Conservation (phyloP, 192 early-diverging fungal genomes). For the Chytriomyces hyalinus region DNA sequence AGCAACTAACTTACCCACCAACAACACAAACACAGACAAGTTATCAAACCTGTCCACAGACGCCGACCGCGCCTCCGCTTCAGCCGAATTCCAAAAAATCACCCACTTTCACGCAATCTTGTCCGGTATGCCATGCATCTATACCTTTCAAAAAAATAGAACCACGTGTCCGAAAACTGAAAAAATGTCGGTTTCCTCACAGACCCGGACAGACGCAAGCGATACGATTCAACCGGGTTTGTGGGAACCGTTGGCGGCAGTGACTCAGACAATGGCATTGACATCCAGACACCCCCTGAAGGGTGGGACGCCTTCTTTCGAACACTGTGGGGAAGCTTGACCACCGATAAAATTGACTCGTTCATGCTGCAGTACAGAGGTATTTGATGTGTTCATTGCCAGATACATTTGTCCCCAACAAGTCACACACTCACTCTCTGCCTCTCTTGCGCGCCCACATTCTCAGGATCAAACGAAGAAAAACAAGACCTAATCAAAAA, state of each 20-base stretch:
- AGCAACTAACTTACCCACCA: too few relatives aligned
- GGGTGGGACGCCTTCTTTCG: constrained; percentile 70
- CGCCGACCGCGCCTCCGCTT: constrained; percentile 52
- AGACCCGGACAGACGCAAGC: constrained; percentile 59
- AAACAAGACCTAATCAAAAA: constrained; percentile 65
- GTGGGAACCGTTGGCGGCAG: constrained; percentile 51
- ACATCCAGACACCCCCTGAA: constrained; percentile 1
- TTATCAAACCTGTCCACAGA: constrained; percentile 21
- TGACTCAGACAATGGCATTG: constrained; percentile 47
- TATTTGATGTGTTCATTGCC: constrained; percentile 11
- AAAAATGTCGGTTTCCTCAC: constrained; percentile 6
- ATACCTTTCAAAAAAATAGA: background rate
- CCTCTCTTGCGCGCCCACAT: too few relatives aligned
- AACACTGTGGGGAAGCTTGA: constrained; percentile 76
- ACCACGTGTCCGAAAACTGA: background rate
- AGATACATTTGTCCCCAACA: too few relatives aligned
- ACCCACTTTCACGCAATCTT: constrained; percentile 79
- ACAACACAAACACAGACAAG: constrained; percentile 26
- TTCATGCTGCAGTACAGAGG: constrained; percentile 71
- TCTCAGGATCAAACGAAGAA: constrained; percentile 72
- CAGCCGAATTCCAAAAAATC: constrained; percentile 71
- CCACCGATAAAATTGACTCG: constrained; percentile 71
- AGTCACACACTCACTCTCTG: too few relatives aligned
- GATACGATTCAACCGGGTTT: constrained; percentile 79
- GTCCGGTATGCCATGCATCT: background rate